Evolutionary conservation across 208 protist species (phyloP).

Genomic region (Phytomonas sp.): DNA sequence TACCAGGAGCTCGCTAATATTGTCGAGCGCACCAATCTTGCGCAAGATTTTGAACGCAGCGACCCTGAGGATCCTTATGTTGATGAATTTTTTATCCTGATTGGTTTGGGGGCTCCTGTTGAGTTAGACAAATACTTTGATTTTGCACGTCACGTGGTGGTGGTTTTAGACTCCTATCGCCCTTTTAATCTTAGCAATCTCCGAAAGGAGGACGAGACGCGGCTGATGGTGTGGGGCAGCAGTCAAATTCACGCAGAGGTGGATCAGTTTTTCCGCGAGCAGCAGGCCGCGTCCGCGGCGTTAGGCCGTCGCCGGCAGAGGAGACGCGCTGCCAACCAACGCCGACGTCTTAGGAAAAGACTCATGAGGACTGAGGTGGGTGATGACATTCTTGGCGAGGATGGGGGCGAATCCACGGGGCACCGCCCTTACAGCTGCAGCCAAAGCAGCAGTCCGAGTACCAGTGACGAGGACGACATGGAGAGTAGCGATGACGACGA

Average conservation of each 20-base stretch:
- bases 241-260: slow-evolving; percentile 57
- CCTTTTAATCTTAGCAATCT: slow-evolving; percentile 73
- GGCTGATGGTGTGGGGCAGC: slow-evolving; percentile 57
- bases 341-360: neutral
- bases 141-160: slow-evolving; percentile 53
- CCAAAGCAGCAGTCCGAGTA: neutral
- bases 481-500: slow-evolving; percentile 16
- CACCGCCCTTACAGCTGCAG: slow-evolving; percentile 1
- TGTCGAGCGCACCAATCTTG: slow-evolving; percentile 43
- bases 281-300: slow-evolving; percentile 15
- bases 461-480: slow-evolving; percentile 16
- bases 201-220: slow-evolving; percentile 31
- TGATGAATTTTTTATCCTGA: slow-evolving; percentile 69
- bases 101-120: slow-evolving; percentile 65
- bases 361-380: slow-evolving; percentile 9
- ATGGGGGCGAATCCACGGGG: neutral
- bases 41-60: slow-evolving; percentile 38
- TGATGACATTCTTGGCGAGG: slow-evolving; percentile 11
- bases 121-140: slow-evolving; percentile 55
- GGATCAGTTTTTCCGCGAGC: slow-evolving; percentile 59
- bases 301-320: slow-evolving; percentile 26
- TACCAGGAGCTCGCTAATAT: slow-evolving; percentile 49
- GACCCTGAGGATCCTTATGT: slow-evolving; percentile 15
- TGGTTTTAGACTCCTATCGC: slow-evolving; percentile 72
- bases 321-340: slow-evolving; percentile 8